phyloP scores from a whole-genome alignment of 768 basidiomycete genomes.

The Amanita polypyramis region DNA sequence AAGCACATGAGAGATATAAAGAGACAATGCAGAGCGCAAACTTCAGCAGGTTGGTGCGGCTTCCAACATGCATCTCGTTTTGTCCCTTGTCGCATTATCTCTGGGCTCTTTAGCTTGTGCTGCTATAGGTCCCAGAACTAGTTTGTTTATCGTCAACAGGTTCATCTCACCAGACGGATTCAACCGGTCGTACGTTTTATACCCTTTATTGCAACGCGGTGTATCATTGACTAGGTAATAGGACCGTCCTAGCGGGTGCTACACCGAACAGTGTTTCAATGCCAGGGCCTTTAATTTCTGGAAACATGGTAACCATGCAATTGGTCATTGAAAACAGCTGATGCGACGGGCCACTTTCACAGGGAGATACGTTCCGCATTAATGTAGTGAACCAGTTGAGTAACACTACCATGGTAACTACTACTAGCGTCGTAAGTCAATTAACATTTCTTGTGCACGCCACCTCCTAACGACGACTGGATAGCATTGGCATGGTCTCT shows the following conservation, averaged over 20 bases:
- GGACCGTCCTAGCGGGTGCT: slow-evolving; percentile 14
- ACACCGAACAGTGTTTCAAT: slow-evolving; percentile 6
- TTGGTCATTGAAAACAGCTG: neutral
- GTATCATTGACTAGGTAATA: neutral
- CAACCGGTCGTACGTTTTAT: slow-evolving; percentile 21
- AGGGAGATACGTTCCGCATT: slow-evolving; percentile 25
- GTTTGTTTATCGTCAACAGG: slow-evolving; percentile 27
- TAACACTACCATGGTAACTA: slow-evolving; percentile 28
- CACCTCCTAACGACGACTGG: neutral
- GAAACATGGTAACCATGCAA: slow-evolving; percentile 10
- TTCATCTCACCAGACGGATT: slow-evolving; percentile 36
- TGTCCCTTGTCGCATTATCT: neutral
- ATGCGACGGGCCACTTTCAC: neutral
- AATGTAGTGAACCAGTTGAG: slow-evolving; percentile 29
- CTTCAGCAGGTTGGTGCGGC: neutral
- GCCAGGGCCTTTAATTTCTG: slow-evolving; percentile 33
- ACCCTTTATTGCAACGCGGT: neutral
- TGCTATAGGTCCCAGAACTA: slow-evolving; percentile 13
- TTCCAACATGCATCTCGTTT: neutral
- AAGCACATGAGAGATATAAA: no score
- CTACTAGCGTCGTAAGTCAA: slow-evolving; percentile 21
- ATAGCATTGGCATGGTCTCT: slow-evolving; percentile 39
- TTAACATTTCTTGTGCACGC: neutral
- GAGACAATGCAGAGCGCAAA: neutral
- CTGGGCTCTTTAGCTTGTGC: neutral